Evolutionary conservation across 2,329 filamentous ascomycete genomes (phyloP), one percentile per base, ranked within the genome.

Genomic region (Fusarium napiforme): DNA sequence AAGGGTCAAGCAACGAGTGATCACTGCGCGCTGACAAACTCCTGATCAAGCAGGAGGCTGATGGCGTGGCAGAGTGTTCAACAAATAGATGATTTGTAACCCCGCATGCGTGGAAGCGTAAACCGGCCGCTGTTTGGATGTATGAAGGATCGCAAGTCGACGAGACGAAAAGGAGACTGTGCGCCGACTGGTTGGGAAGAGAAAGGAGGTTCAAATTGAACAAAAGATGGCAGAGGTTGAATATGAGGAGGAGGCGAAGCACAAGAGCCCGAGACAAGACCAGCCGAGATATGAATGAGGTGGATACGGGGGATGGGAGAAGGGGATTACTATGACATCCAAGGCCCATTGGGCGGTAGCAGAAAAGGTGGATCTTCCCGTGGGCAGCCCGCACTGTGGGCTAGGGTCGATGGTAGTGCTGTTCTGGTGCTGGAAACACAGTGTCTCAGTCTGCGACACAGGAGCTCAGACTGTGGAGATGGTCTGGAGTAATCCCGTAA

Each of bases 71-170:
- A 65, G 66, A 71, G 50, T 63, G 67, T 74, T 77, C 19, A 55
- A 30, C 72, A 66, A 55, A 68, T 74, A 65, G 70, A 71, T 73
- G 76, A 77, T 78, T 76, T 72, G 76, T 78, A 79, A 79, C 77
- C 77, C 77, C 77, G 77, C 77, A 77, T 76, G 60, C 62, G 60
- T 73, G 63, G 71, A 66, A 72, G 75, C 72, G 75, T 75, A 72
- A 70, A 66, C 72, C 69, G 67, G 75, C 72, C 69, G 73, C 70
- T 75, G 74, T 70, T 60, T 75, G 66, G 62, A 36, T 42, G 34
- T 36, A 56, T 72, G 45, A 64, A 73, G 50, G 49, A 73, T 69
- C 65, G 69, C 60, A 52, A 53, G 65, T 66, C 63, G 71, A 69
- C 64, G 37, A 60, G 52, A 45, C 60, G 64, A 64, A 71, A 68